A percentile compares a stretch with the other conserved stretches of the same genome.
phyloP scores from a whole-genome alignment of 768 basidiomycete species.

The Suillus cothurnatus region DNA sequence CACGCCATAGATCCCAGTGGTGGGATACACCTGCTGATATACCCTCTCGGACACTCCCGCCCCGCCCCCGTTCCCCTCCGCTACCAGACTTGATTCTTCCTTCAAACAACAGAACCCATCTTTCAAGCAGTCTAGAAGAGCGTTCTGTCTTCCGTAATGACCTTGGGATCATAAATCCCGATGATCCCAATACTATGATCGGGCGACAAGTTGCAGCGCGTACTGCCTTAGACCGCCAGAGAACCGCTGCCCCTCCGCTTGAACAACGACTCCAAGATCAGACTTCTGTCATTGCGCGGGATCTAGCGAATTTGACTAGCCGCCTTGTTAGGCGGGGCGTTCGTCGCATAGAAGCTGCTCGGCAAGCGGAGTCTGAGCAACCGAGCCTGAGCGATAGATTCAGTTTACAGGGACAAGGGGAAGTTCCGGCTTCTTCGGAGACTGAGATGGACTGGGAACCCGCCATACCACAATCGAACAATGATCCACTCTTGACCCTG shows the following conservation, averaged over 20 bases:
- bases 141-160: slow-evolving; percentile 23
- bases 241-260: slow-evolving; percentile 23
- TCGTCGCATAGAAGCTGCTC: slow-evolving; percentile 26
- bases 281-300: slow-evolving; percentile 34
- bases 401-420: neutral
- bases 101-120: slow-evolving; percentile 9
- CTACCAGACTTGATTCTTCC: slow-evolving; percentile 31
- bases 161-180: slow-evolving; percentile 19
- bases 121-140: slow-evolving; percentile 12
- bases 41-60: slow-evolving; percentile 10
- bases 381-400: neutral
- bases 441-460: slow-evolving; percentile 7
- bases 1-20: slow-evolving; percentile 4
- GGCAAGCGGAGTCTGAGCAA: neutral
- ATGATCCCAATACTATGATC: slow-evolving; percentile 38
- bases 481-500: neutral
- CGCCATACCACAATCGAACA: neutral
- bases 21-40: slow-evolving; percentile 20
- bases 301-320: slow-evolving; percentile 34
- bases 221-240: slow-evolving; percentile 21
- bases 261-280: slow-evolving; percentile 33
- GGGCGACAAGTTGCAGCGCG: slow-evolving; percentile 38
- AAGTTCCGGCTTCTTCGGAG: neutral
- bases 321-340: slow-evolving; percentile 24
- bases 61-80: slow-evolving; percentile 30